Percentiles rank a stretch among this genome's conserved stretches.
Conservation (phyloP, 2,329 filamentous ascomycete genomes). For the Arachnomyces sp. region DNA sequence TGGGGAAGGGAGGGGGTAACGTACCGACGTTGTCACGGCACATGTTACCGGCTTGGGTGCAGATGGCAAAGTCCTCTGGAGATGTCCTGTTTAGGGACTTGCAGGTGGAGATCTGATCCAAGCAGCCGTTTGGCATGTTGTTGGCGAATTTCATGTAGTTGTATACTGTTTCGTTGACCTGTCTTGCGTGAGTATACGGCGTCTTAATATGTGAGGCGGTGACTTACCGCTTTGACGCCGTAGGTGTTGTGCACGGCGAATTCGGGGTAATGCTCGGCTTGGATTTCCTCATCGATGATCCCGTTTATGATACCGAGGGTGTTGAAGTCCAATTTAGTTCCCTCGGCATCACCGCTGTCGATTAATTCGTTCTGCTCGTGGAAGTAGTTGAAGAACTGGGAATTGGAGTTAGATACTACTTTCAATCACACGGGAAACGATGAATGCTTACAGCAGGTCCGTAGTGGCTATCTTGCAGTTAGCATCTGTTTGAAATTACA, state of each 20-base stretch:
- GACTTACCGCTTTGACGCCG: slow-evolving; percentile 47
- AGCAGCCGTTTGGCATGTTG: slow-evolving; percentile 53
- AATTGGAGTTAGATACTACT: slow-evolving; percentile 7
- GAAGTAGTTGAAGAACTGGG: slow-evolving; percentile 48
- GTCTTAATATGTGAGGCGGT: no score
- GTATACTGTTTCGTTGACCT: slow-evolving; percentile 52
- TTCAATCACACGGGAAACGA: neutral
- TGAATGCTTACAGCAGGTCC: slow-evolving; percentile 31
- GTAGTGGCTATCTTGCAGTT: slow-evolving; percentile 37
- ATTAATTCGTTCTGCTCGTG: slow-evolving; percentile 51
- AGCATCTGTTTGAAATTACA: neutral
- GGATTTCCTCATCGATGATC: slow-evolving; percentile 57
- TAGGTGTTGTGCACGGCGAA: slow-evolving; percentile 47
- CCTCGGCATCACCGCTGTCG: slow-evolving; percentile 40
- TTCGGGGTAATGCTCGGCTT: slow-evolving; percentile 37
- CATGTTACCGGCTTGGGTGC: slow-evolving; percentile 47
- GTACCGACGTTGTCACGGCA: slow-evolving; percentile 48
- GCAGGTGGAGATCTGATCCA: slow-evolving; percentile 61
- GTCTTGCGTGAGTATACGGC: neutral
- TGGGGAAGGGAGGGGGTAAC: slow-evolving; percentile 9
- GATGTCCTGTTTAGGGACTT: slow-evolving; percentile 53
- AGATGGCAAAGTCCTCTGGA: slow-evolving; percentile 42
- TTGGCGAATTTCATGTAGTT: slow-evolving; percentile 50
- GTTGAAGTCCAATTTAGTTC: slow-evolving; percentile 47
- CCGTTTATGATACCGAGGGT: slow-evolving; percentile 53